Percentiles rank a stretch among this genome's conserved stretches.
Evolutionary conservation across 1,284 basidiomycete genomes (phyloP).

Genomic region (Neolentinus lepideus): DNA sequence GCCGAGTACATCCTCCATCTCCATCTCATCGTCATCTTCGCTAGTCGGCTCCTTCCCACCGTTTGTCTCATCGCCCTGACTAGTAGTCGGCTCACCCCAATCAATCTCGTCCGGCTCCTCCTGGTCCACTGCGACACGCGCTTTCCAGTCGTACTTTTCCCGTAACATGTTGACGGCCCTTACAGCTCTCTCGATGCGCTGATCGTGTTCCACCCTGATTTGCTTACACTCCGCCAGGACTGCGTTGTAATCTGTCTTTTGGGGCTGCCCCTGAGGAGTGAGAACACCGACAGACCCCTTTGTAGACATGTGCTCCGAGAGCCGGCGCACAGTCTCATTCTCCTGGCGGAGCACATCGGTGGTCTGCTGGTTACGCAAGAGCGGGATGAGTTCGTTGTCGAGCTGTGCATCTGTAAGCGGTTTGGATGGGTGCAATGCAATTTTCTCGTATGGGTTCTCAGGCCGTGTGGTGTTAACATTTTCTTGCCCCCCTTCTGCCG

Average conservation of each 20-base stretch:
- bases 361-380: slow-evolving; percentile 71
- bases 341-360: slow-evolving; percentile 63
- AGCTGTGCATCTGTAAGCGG: slow-evolving; percentile 55
- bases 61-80: slow-evolving; percentile 18
- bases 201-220: slow-evolving; percentile 62
- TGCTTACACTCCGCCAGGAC: slow-evolving; percentile 58
- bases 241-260: slow-evolving; percentile 42
- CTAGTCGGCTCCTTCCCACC: slow-evolving; percentile 26
- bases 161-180: slow-evolving; percentile 64
- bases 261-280: slow-evolving; percentile 4
- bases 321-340: slow-evolving; percentile 58
- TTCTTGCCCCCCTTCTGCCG: slow-evolving; percentile 7
- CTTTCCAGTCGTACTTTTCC: slow-evolving; percentile 75
- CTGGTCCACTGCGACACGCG: slow-evolving; percentile 61
- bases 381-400: slow-evolving; percentile 62
- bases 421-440: slow-evolving; percentile 56
- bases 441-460: slow-evolving; percentile 49
- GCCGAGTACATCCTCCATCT: slow-evolving; percentile 28
- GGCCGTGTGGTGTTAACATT: neutral
- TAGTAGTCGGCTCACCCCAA: slow-evolving; percentile 20
- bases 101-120: slow-evolving; percentile 70
- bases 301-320: slow-evolving; percentile 58
- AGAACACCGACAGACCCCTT: slow-evolving; percentile 47
- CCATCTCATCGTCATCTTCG: slow-evolving; percentile 34
- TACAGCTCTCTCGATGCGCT: slow-evolving; percentile 61